These are phyloP conservation scores for Colletotrichum endophyticum DNA, from an alignment of 2,329 filamentous ascomycete species.

Conservation along the genomic window DNA sequence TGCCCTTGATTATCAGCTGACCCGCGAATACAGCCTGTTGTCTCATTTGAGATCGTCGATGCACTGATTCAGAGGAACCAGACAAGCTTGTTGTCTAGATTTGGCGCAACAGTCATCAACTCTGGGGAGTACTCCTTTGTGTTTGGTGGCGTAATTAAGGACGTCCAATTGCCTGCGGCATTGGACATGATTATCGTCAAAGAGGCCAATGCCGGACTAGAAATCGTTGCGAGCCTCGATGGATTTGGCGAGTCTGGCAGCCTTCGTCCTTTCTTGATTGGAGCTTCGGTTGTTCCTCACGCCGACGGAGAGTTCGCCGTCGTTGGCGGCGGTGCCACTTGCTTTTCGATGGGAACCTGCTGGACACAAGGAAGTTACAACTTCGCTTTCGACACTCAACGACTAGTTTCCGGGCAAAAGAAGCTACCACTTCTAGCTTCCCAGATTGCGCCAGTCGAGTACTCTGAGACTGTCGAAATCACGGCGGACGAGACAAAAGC, in stretches of 20 bases:
- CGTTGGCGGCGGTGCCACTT: slow-evolving; percentile 82
- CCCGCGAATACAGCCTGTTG: neutral
- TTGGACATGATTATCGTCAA: slow-evolving; percentile 54
- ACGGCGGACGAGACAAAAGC: slow-evolving; percentile 8
- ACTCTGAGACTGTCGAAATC: slow-evolving; percentile 6
- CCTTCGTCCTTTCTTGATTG: slow-evolving; percentile 71
- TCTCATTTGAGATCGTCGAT: neutral
- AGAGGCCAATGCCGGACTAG: slow-evolving; percentile 23
- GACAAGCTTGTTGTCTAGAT: slow-evolving; percentile 34
- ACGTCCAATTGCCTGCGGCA: slow-evolving; percentile 45
- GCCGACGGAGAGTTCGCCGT: slow-evolving; percentile 60
- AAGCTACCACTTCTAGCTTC: neutral
- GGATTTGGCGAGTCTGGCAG: neutral
- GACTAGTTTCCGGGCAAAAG: neutral
- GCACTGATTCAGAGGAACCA: neutral
- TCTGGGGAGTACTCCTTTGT: slow-evolving; percentile 34
- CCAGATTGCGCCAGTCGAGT: neutral
- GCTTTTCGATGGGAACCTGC: slow-evolving; percentile 88
- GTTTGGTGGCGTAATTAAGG: slow-evolving; percentile 48
- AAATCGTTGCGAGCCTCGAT: slow-evolving; percentile 48
- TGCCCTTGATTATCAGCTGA: neutral
- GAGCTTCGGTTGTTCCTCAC: slow-evolving; percentile 61
- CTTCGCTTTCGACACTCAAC: slow-evolving; percentile 29
- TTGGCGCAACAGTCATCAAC: slow-evolving; percentile 45
- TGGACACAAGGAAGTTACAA: slow-evolving; percentile 72